Conservation (phyloP, 495 filamentous ascomycete genomes). For the Sabuloglossum arenarium region DNA sequence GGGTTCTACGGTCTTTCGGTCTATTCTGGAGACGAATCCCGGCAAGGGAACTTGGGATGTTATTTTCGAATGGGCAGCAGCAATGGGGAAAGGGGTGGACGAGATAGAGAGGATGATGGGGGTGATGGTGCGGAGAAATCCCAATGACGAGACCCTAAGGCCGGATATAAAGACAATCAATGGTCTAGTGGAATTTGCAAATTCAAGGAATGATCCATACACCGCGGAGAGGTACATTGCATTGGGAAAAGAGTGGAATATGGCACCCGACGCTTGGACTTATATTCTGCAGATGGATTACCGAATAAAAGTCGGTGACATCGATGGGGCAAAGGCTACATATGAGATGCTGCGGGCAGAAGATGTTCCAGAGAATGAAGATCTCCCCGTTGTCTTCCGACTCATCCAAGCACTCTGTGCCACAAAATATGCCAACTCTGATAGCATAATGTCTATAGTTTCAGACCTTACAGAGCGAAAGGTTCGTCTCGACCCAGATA, state of each 20-base stretch:
- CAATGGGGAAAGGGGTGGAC: constrained; percentile 45
- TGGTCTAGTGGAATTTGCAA: constrained; percentile 49
- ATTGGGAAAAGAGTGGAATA: constrained; percentile 37
- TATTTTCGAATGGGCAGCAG: constrained; percentile 54
- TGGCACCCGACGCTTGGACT: constrained; percentile 42
- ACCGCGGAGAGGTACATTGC: constrained; percentile 49
- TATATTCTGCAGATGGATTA: constrained; percentile 58
- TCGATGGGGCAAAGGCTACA: constrained; percentile 39
- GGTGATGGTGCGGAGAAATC: constrained; percentile 30
- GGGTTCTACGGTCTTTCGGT: constrained; percentile 39
- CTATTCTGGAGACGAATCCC: constrained; percentile 27
- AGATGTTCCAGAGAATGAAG: constrained; percentile 28
- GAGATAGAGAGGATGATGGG: constrained; percentile 47
- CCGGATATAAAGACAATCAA: constrained; percentile 59
- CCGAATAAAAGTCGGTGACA: constrained; percentile 42
- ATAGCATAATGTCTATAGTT: constrained; percentile 49
- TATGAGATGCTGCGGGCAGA: constrained; percentile 38
- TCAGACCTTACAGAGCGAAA: constrained; percentile 54
- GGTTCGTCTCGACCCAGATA: constrained; percentile 43
- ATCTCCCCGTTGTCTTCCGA: constrained; percentile 46
- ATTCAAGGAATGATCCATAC: constrained; percentile 43
- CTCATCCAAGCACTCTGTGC: constrained; percentile 54
- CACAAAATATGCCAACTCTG: constrained; percentile 30
- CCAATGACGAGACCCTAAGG: constrained; percentile 18
- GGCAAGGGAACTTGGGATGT: constrained; percentile 41